Evolutionary conservation across 2,329 filamentous ascomycete genomes (phyloP).

Genomic region (Neonectria ditissima): DNA sequence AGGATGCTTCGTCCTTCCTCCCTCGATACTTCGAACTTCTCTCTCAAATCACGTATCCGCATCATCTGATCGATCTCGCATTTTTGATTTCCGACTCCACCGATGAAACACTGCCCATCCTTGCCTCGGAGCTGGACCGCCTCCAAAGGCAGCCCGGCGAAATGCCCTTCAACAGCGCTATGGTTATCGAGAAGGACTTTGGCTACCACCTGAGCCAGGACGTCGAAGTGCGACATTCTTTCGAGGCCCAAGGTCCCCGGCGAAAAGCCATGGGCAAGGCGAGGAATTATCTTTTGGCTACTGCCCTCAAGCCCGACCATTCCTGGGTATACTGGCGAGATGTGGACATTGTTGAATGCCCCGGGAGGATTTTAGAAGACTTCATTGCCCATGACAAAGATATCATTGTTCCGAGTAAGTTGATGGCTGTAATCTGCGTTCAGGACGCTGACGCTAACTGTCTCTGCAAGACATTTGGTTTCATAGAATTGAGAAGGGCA

Average conservation of each 20-base stretch:
- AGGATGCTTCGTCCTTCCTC: slow-evolving; percentile 86
- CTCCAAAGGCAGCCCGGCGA: slow-evolving; percentile 85
- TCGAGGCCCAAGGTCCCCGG: slow-evolving; percentile 87
- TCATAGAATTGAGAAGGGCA: slow-evolving; percentile 83
- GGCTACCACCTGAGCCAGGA: slow-evolving; percentile 78
- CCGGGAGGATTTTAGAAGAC: slow-evolving; percentile 89
- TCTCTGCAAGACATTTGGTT: slow-evolving; percentile 87
- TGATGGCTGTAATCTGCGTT: not conserved
- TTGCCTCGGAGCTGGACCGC: slow-evolving; percentile 86
- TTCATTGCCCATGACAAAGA: slow-evolving; percentile 95
- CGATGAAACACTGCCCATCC: slow-evolving; percentile 90
- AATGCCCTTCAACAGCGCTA: slow-evolving; percentile 85
- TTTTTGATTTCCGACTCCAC: slow-evolving; percentile 93
- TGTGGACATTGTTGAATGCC: slow-evolving; percentile 94
- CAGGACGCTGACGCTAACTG: slow-evolving; percentile 40
- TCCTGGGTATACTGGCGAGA: slow-evolving; percentile 99
- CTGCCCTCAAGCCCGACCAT: slow-evolving; percentile 90
- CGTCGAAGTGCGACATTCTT: slow-evolving; percentile 86
- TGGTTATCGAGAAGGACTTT: slow-evolving; percentile 93
- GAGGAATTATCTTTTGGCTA: slow-evolving; percentile 88
- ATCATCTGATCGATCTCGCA: slow-evolving; percentile 92
- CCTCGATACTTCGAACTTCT: slow-evolving; percentile 94
- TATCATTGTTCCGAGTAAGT: slow-evolving; percentile 91
- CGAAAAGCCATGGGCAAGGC: slow-evolving; percentile 91
- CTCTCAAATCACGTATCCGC: slow-evolving; percentile 90